phyloP scores from a whole-genome alignment of 139 green algal species.

The Eudorina sp. region DNA sequence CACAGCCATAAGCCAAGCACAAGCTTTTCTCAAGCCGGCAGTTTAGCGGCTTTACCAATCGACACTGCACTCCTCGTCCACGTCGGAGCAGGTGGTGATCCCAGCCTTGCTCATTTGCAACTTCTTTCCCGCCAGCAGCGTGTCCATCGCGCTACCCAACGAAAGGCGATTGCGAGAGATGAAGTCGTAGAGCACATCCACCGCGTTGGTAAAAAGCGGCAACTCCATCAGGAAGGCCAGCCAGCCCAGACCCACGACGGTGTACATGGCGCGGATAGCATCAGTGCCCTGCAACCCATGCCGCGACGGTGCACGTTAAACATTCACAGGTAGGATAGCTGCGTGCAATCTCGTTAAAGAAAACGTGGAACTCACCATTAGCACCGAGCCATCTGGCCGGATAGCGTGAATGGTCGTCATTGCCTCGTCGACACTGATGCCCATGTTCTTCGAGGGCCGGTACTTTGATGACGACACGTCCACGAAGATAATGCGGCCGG shows the following conservation, averaged over 20 bases:
- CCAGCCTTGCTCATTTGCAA: constrained; percentile 65
- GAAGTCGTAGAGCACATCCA: constrained; percentile 79
- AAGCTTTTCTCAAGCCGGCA: no score
- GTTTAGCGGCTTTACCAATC: no score
- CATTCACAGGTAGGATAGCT: not conserved
- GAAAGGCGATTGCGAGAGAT: constrained; percentile 75
- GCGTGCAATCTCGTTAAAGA: no score
- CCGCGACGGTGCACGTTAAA: no score
- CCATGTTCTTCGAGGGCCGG: constrained; percentile 65
- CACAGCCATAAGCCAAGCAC: no score
- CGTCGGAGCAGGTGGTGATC: constrained; percentile 64
- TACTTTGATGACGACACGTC: constrained; percentile 70
- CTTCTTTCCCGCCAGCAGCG: constrained; percentile 33
- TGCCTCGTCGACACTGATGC: constrained; percentile 74
- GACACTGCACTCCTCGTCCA: constrained; percentile 64
- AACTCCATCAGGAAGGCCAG: constrained; percentile 71
- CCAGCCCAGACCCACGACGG: constrained; percentile 81
- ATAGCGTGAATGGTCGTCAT: constrained; percentile 88
- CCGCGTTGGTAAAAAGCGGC: constrained; percentile 69
- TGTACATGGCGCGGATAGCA: constrained; percentile 76
- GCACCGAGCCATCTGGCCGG: constrained; percentile 67
- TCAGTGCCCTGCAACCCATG: constrained; percentile 64
- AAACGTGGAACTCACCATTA: constrained; percentile 36
- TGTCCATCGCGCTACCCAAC: constrained; percentile 51
- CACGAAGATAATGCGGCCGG: constrained; percentile 68